Percentiles rank a stretch among this genome's conserved stretches.
Evolutionary conservation across 441 rosid species (phyloP).

Genomic region (Hura crepitans): DNA sequence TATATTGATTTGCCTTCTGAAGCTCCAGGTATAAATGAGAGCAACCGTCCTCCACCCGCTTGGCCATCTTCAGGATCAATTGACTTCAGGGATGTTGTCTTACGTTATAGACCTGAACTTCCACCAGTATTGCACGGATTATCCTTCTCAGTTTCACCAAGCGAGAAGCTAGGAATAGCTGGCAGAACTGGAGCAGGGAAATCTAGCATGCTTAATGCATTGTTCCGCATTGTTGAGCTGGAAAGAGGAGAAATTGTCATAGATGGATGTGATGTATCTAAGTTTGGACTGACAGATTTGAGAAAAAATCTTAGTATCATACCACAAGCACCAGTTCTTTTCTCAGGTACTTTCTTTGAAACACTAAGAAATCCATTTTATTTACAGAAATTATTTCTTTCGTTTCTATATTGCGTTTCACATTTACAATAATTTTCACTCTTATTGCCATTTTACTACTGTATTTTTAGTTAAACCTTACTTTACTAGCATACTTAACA

Average conservation of each 20-base stretch:
- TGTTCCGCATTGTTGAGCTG: constrained; percentile 81
- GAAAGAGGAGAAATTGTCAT: constrained; percentile 74
- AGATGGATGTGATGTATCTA: constrained; percentile 64
- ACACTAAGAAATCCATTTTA: background rate
- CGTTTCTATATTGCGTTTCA: background rate
- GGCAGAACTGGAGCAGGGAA: constrained; percentile 99
- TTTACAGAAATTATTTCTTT: background rate
- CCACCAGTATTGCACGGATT: constrained; percentile 88
- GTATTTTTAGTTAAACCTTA: background rate
- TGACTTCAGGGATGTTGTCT: constrained; percentile 67
- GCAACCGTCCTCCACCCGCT: constrained; percentile 59
- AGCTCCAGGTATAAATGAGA: constrained; percentile 57
- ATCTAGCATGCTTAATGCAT: constrained; percentile 90
- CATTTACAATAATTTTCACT: background rate
- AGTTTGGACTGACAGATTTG: constrained; percentile 74
- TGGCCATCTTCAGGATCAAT: constrained; percentile 88
- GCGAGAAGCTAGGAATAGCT: constrained; percentile 87
- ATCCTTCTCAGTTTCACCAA: constrained; percentile 58
- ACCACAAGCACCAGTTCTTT: constrained; percentile 95
- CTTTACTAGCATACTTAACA: background rate
- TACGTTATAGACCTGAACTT: constrained; percentile 87
- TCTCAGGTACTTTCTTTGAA: constrained; percentile 62
- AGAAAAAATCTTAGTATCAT: constrained; percentile 76
- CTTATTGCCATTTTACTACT: background rate
- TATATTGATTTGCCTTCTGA: constrained; percentile 87